These are phyloP conservation scores for Haplographium delicatum DNA, from an alignment of 495 filamentous ascomycete genomes.

Conservation along the genomic window DNA sequence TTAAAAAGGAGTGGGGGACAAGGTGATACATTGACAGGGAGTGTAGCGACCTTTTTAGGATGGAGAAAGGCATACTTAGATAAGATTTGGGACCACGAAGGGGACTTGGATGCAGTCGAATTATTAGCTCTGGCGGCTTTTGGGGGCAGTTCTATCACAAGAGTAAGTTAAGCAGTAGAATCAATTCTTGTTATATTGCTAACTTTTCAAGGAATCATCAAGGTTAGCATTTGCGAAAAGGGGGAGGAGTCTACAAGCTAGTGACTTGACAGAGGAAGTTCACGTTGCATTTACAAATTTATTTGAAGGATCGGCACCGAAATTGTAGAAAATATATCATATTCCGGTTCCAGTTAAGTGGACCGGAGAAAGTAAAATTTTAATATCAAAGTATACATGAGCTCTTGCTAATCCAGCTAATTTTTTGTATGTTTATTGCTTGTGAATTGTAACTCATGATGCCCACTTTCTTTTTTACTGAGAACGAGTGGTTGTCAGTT, in stretches of 20 bases:
- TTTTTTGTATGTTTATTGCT: too few species aligned
- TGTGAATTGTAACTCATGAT: too few species aligned
- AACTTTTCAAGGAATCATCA: slow-evolving; percentile 85
- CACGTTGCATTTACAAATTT: slow-evolving; percentile 74
- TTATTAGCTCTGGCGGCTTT: slow-evolving; percentile 74
- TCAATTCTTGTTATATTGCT: too few species aligned
- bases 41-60: slow-evolving; percentile 78
- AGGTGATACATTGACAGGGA: slow-evolving; percentile 91
- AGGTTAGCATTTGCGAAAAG: slow-evolving; percentile 80
- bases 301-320: slow-evolving; percentile 47
- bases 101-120: slow-evolving; percentile 52
- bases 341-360: too few species aligned
- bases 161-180: slow-evolving; percentile 47
- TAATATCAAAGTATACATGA: too few species aligned
- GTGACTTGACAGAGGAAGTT: slow-evolving; percentile 90
- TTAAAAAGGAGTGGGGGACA: slow-evolving; percentile 90
- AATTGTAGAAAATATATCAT: too few species aligned
- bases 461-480: too few species aligned
- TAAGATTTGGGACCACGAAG: slow-evolving; percentile 71
- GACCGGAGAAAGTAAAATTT: too few species aligned
- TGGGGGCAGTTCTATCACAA: slow-evolving; percentile 80
- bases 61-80: slow-evolving; percentile 86
- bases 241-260: slow-evolving; percentile 86
- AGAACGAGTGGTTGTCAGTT: too few species aligned
- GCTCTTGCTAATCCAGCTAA: too few species aligned